These are phyloP conservation scores for Ogataea pini DNA, from an alignment of 805 yeast genomes.

Conservation along the genomic window DNA sequence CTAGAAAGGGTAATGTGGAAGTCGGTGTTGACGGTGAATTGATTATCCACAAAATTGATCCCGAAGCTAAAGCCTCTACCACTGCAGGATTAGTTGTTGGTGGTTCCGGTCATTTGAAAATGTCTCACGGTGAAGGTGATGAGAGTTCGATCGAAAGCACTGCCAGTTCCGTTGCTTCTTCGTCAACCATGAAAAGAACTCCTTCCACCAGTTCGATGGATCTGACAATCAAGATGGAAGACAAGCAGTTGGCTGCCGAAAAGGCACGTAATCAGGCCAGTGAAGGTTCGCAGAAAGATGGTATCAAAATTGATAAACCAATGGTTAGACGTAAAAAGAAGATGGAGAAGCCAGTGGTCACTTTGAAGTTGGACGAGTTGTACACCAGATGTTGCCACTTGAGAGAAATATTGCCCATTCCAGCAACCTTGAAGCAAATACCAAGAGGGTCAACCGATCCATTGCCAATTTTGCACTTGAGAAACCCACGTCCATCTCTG, in stretches of 20 bases:
- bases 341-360: constrained; percentile 41
- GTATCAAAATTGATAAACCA: constrained; percentile 68
- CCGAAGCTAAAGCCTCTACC: constrained; percentile 35
- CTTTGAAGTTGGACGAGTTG: constrained; percentile 60
- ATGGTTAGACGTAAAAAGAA: constrained; percentile 42
- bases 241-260: constrained; percentile 32
- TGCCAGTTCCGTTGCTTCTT: constrained; percentile 2
- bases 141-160: constrained; percentile 21
- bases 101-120: constrained; percentile 66
- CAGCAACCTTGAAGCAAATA: constrained; percentile 81
- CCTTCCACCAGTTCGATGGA: constrained; percentile 24
- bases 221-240: constrained; percentile 32
- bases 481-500: constrained; percentile 88
- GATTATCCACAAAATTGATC: constrained; percentile 35
- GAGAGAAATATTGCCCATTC: constrained; percentile 88
- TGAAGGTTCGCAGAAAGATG: constrained; percentile 23
- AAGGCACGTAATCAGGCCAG: constrained; percentile 28
- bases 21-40: constrained; percentile 36
- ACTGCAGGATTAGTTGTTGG: constrained; percentile 79
- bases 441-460: constrained; percentile 79
- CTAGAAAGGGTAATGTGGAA: constrained; percentile 74
- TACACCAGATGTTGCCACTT: constrained; percentile 93
- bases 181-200: constrained; percentile 22
- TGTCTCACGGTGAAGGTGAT: constrained; percentile 30
- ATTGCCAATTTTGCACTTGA: constrained; percentile 64